phyloP scores from a whole-genome alignment of 2,329 filamentous ascomycete species.

The Orbilia javanica region DNA sequence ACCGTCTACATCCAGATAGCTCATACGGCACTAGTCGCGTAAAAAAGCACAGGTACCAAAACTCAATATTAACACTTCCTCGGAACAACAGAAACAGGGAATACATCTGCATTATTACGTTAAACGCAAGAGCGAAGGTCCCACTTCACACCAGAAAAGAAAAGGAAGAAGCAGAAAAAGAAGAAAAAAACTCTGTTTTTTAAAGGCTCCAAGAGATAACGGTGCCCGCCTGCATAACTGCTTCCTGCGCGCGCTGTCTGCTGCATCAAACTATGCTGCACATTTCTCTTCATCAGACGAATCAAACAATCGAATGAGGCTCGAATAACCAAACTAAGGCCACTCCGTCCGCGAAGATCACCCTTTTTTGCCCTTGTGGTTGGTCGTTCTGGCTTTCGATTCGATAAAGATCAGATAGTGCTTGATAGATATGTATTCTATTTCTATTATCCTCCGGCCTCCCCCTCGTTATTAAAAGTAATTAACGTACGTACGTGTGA shows the following conservation, averaged over 20 bases:
- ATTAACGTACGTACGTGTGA: too few species aligned
- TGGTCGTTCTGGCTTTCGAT: background rate
- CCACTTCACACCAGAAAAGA: too few species aligned
- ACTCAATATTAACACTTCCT: slow-evolving; percentile 14
- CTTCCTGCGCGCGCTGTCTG: slow-evolving; percentile 18
- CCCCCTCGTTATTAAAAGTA: background rate
- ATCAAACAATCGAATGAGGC: slow-evolving; percentile 44
- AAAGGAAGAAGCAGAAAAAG: too few species aligned
- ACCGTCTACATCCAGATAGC: slow-evolving; percentile 8
- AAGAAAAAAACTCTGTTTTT: slow-evolving; percentile 2
- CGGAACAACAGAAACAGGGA: slow-evolving; percentile 15
- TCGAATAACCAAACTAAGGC: slow-evolving; percentile 42
- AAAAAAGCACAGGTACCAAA: slow-evolving; percentile 15
- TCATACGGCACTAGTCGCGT: background rate
- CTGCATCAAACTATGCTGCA: background rate
- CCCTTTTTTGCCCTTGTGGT: background rate
- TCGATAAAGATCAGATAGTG: background rate
- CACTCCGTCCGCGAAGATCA: slow-evolving; percentile 36
- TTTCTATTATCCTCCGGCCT: background rate
- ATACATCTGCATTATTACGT: slow-evolving; percentile 31
- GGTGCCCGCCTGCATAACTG: background rate
- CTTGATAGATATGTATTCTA: background rate
- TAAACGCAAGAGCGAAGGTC: slow-evolving; percentile 2
- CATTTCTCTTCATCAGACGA: slow-evolving; percentile 42
- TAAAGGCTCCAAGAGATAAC: slow-evolving; percentile 50